Percentiles rank a stretch among this genome's conserved stretches.
phyloP scores from a whole-genome alignment of 2,329 filamentous ascomycete species.

The Akanthomyces dipterigenus region DNA sequence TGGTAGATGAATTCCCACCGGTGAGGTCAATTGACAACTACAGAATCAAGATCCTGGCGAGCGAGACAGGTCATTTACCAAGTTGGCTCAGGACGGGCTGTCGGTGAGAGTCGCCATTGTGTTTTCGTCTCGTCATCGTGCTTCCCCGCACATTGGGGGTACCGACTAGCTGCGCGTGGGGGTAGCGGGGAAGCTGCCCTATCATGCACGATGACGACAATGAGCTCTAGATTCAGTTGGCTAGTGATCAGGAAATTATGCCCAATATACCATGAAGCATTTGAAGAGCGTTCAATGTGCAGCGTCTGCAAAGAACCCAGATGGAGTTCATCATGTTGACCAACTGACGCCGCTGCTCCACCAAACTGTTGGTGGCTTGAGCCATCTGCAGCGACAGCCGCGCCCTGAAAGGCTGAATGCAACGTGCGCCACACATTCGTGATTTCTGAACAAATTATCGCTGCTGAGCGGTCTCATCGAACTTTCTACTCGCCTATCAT shows the following conservation, averaged over 20 bases:
- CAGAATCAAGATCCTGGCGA: background rate
- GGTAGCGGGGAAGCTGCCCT: conserved; percentile 2
- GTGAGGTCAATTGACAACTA: background rate
- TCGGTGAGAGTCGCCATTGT: background rate
- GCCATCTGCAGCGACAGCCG: too few species aligned
- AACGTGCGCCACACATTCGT: too few species aligned
- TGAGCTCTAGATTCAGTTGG: background rate
- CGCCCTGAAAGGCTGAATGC: too few species aligned
- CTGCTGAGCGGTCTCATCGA: too few species aligned
- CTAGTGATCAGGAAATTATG: too few species aligned
- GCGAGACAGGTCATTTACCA: background rate
- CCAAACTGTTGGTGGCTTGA: too few species aligned
- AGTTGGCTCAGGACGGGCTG: background rate
- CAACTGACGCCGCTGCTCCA: too few species aligned
- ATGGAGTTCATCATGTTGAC: too few species aligned
- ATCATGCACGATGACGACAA: background rate
- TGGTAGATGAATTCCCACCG: background rate
- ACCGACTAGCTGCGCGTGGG: background rate
- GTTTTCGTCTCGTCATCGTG: background rate
- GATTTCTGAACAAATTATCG: too few species aligned
- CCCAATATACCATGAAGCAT: too few species aligned
- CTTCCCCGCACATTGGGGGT: conserved; percentile 7
- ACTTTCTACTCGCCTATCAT: background rate
- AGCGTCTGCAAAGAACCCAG: too few species aligned
- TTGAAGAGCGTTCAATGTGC: too few species aligned